Evolutionary conservation across 2,329 filamentous ascomycete genomes (phyloP).

Genomic region (Lithohypha guttulata): DNA sequence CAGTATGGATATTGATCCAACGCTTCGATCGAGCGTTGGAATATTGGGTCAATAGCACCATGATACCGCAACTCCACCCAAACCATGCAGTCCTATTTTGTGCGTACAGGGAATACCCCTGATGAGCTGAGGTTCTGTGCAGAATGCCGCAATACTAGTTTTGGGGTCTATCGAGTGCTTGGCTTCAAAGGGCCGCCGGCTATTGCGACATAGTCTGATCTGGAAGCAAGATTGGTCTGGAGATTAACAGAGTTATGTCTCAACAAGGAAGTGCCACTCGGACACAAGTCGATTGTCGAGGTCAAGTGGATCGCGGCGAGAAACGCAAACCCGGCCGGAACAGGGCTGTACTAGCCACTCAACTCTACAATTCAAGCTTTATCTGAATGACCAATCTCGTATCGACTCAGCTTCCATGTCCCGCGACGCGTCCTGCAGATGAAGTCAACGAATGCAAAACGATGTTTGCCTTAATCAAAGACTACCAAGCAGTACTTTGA

Average conservation of each 20-base stretch:
- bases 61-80: conserved; percentile 13
- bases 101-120: conserved; percentile 12
- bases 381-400: conserved; percentile 5
- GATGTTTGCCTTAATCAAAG: background rate
- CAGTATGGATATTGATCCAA: conserved; percentile 15
- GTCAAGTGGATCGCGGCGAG: background rate
- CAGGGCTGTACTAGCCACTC: conserved; percentile 5
- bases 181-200: conserved; percentile 10
- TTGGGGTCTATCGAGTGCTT: conserved; percentile 19
- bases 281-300: conserved; percentile 4
- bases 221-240: conserved; percentile 2
- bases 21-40: conserved; percentile 16
- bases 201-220: conserved; percentile 11
- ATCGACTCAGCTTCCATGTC: background rate
- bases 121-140: conserved; percentile 15
- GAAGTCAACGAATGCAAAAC: background rate
- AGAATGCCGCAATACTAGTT: conserved; percentile 13
- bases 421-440: conserved; percentile 1
- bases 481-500: background rate
- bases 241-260: conserved; percentile 4
- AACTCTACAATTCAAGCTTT: background rate
- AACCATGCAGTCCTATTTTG: conserved; percentile 10
- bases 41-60: conserved; percentile 18
- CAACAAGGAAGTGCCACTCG: background rate
- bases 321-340: background rate